These are phyloP conservation scores for Fremontodendron californicum DNA, from an alignment of 345 rosid species.

Conservation along the genomic window DNA sequence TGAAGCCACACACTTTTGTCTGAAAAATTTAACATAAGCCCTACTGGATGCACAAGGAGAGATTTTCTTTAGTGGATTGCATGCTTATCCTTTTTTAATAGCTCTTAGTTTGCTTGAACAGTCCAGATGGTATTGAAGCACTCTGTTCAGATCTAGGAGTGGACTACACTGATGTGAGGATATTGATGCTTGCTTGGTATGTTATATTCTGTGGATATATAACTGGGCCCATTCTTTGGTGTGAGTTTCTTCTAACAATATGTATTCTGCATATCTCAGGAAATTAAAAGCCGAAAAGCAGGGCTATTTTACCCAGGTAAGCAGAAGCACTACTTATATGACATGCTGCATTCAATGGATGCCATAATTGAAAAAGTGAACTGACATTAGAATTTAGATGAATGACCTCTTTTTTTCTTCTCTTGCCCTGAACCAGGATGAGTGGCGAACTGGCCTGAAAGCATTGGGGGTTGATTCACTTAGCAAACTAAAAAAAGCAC, in stretches of 20 bases:
- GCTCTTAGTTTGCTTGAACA: slow-evolving; percentile 29
- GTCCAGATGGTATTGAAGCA: slow-evolving; percentile 53
- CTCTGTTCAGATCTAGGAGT: slow-evolving; percentile 46
- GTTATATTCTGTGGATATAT: not conserved
- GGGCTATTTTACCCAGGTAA: slow-evolving; percentile 48
- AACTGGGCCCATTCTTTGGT: not conserved
- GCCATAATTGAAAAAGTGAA: not conserved
- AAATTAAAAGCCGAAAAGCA: slow-evolving; percentile 49
- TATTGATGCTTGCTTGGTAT: slow-evolving; percentile 57
- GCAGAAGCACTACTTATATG: not conserved
- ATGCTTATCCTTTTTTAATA: not conserved
- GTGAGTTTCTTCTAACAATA: not conserved
- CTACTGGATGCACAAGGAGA: not conserved
- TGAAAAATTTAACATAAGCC: not conserved
- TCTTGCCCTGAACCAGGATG: slow-evolving; percentile 33
- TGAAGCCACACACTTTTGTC: not conserved
- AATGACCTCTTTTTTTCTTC: not conserved
- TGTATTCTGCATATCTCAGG: slow-evolving; percentile 28
- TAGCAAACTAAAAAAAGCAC: slow-evolving; percentile 32
- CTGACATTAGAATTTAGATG: not conserved
- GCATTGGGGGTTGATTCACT: slow-evolving; percentile 34
- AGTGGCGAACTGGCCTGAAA: slow-evolving; percentile 49
- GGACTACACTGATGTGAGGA: slow-evolving; percentile 44
- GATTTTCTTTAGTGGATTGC: not conserved
- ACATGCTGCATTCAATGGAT: not conserved